Evolutionary conservation across 2,329 filamentous ascomycete genomes (phyloP), one percentile per base, ranked within the genome.

Genomic region (Lachnellula cervina): DNA sequence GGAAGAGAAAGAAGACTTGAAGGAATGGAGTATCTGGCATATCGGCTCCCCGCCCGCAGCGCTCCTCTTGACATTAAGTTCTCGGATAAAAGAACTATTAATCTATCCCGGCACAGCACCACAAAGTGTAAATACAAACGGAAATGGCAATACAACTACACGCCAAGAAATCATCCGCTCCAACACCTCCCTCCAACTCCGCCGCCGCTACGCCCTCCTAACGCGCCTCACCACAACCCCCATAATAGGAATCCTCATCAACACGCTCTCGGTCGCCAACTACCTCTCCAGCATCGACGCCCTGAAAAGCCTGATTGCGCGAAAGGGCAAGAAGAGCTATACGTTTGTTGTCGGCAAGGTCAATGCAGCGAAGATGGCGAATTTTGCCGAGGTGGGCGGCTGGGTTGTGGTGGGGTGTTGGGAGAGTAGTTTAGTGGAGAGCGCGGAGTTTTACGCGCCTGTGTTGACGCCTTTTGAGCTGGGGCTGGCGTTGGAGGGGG

Each of bases 401-500:
- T 99, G 94, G 94, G 91, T 97, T 0, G 91, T 97, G 0, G 89
- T 99, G 9, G 93, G 94, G 2, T 99, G 94, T 73, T 99, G 94
- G 94, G 94, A 99, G 74, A 96, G 92, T 70, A 90, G 89, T 57
- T 75, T 97, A 50, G 83, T 99, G 4, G 93, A 97, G 65, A 90
- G 91, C 61, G 88, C 89, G 56, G 89, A 88, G 6, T 96, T 96
- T 68, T 97, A 87, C 80, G 83, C 84, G 64, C 91, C 92, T 0
- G 86, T 97, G 9, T 84, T 97, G 42, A 99, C 94, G n/a, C 93
- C 93, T 0, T 97, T 95, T 70, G 94, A 99, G 77, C 76, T 97
- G 54, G 85, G 84, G 52, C 75, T 96, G 47, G 89, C 90, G 4
- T 73, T 99, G 59, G 79, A 83, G 72, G 79, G 80, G 14, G 92